These are phyloP conservation scores for Fusarium caatingaense DNA, from an alignment of 2,329 filamentous ascomycete genomes.

Conservation along the genomic window DNA sequence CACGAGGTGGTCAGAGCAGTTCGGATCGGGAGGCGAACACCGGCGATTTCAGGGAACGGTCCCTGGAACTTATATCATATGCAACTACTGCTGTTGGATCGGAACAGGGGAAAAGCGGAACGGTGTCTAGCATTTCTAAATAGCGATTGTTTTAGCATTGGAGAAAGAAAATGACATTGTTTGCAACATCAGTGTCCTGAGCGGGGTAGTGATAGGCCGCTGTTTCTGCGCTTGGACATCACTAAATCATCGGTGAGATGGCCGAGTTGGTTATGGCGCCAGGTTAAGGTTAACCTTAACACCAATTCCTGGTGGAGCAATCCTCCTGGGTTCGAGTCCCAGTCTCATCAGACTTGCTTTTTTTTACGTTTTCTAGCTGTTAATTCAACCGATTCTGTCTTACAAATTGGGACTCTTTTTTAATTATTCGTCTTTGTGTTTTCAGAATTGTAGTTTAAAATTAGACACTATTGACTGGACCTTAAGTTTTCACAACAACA, in stretches of 20 bases:
- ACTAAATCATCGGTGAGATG: constrained; percentile 7
- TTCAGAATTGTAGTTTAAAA: too few species aligned
- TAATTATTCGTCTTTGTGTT: too few species aligned
- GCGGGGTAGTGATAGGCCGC: fast-evolving
- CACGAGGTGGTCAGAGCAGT: fast-evolving
- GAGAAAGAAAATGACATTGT: too few species aligned
- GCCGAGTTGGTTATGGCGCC: constrained; percentile 23
- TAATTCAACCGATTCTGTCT: too few species aligned
- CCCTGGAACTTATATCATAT: neutral
- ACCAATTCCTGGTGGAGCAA: constrained; percentile 19
- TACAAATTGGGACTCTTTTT: too few species aligned
- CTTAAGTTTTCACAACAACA: too few species aligned
- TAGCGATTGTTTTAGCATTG: neutral
- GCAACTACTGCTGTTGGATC: neutral
- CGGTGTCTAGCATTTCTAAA: neutral
- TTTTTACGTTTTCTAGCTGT: neutral
- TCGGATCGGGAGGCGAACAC: neutral
- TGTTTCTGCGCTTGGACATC: fast-evolving
- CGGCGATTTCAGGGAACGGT: neutral
- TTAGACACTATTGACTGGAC: too few species aligned
- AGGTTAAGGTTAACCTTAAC: constrained; percentile 22
- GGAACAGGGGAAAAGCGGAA: neutral
- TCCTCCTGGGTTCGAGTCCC: constrained; percentile 23
- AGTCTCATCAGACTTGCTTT: constrained; percentile 9
- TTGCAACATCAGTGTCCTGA: fast-evolving